These are phyloP conservation scores for Arthrobotrys entomopaga DNA, from an alignment of 2,329 filamentous ascomycete genomes.

Conservation along the genomic window DNA sequence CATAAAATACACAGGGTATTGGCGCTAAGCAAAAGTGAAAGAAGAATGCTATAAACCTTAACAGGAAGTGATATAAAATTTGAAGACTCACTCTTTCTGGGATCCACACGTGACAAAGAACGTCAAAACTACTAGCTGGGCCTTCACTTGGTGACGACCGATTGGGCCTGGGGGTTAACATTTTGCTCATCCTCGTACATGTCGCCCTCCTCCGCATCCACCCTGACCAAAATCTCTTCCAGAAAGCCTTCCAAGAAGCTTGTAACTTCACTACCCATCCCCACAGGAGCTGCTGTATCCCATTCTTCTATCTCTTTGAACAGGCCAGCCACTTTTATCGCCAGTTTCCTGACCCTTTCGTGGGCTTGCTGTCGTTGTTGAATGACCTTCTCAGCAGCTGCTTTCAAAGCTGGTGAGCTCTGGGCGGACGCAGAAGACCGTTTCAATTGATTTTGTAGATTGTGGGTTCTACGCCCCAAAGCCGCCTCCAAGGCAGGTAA, in stretches of 20 bases:
- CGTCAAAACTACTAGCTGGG: not conserved
- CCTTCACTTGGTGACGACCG: slow-evolving; percentile 24
- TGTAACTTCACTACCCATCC: slow-evolving; percentile 90
- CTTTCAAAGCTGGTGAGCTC: slow-evolving; percentile 53
- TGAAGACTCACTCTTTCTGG: slow-evolving; percentile 16
- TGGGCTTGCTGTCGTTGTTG: slow-evolving; percentile 79
- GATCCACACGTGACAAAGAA: not conserved
- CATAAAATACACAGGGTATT: slow-evolving; percentile 56
- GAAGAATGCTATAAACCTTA: slow-evolving; percentile 32
- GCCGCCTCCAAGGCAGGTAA: slow-evolving; percentile 92
- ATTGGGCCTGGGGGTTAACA: slow-evolving; percentile 29
- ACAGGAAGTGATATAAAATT: slow-evolving; percentile 29
- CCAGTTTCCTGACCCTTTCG: slow-evolving; percentile 81
- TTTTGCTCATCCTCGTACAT: slow-evolving; percentile 45
- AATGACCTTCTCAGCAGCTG: slow-evolving; percentile 64
- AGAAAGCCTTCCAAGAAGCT: slow-evolving; percentile 91
- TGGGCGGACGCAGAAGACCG: slow-evolving; percentile 51
- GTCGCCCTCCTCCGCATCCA: slow-evolving; percentile 82
- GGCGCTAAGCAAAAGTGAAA: slow-evolving; percentile 54
- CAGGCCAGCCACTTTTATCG: slow-evolving; percentile 81
- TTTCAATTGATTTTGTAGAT: slow-evolving; percentile 65
- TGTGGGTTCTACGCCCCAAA: slow-evolving; percentile 77
- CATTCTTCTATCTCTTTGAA: slow-evolving; percentile 91
- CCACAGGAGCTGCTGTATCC: slow-evolving; percentile 86
- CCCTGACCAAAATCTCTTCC: slow-evolving; percentile 90